Evolutionary conservation across 2,329 filamentous ascomycete species (phyloP), one percentile per base, ranked within the genome.

Genomic region (Aspergillus sp.): DNA sequence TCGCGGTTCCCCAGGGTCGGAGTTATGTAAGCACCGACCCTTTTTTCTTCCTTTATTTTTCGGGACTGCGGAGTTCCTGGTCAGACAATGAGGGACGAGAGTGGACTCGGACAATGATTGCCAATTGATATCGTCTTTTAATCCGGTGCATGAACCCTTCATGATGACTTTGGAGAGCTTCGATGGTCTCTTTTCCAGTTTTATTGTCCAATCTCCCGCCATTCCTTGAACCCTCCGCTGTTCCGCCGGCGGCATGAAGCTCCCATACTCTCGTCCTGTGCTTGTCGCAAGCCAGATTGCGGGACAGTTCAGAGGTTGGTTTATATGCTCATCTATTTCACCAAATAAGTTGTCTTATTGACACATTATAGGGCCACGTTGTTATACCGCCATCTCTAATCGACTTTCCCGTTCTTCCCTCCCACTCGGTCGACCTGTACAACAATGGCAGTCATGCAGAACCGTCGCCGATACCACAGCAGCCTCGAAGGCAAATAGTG

Each of bases 1-100:
- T 54, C 44, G 50, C 49, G 50, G 48, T 54, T 19, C 19, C 40
- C 19, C 40, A 38, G 29, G 39, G 52, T 54, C 40, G 39, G 35
- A 41, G 42, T 65, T 67, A 66, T 54, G 55, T 67, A 61, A 66
- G 54, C 62, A 34, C 28, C 33, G 27, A 31, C 33, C 46, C 36
- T 43, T 39, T 27, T 52, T 52, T 56, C 53, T 54, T 45, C 45
- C 50, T 51, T 36, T 33, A 7, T 27, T 19, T 19, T 19, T 19
- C 19, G 19, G 19, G 19, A 19, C 19, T 19, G 19, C 19, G 19
- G 19, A 19, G 19, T 19, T 19, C 19, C 19, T 19, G 19, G 19
- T 19, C 19, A 19, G 19, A 19, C 19, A 19, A 19, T 19, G 19
- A 19, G 19, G 19, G 19, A 19, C 19, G 19, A 19, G 19, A 19